phyloP scores from a whole-genome alignment of 1,284 basidiomycete species.

The Phylloboletellus chloephorus region DNA sequence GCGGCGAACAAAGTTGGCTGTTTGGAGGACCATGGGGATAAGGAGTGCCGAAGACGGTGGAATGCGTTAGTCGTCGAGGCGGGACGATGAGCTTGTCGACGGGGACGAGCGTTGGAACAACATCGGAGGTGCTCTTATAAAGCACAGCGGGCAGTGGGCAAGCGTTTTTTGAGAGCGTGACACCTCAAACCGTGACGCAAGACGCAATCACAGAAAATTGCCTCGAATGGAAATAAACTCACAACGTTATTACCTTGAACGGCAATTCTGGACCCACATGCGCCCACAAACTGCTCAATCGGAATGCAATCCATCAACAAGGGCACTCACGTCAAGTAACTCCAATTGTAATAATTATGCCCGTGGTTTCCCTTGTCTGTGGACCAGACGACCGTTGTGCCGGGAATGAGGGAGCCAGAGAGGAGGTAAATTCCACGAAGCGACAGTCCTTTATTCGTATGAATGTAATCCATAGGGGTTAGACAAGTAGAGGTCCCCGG shows the following conservation, averaged over 20 bases:
- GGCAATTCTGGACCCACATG: slow-evolving; percentile 32
- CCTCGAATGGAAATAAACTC: slow-evolving; percentile 13
- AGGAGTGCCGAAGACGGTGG: background rate
- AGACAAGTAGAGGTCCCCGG: no score
- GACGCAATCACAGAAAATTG: slow-evolving; percentile 30
- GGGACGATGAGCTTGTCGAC: slow-evolving; percentile 1
- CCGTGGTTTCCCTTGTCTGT: no score
- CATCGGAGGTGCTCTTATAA: slow-evolving; percentile 28
- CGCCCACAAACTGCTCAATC: slow-evolving; percentile 14
- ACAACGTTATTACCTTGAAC: slow-evolving; percentile 13
- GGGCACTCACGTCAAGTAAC: slow-evolving; percentile 2
- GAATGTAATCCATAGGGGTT: no score
- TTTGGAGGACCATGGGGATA: slow-evolving; percentile 16
- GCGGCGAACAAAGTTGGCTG: slow-evolving; percentile 6
- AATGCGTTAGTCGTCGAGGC: background rate
- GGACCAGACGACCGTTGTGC: no score
- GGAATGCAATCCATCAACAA: slow-evolving; percentile 27
- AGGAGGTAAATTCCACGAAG: no score
- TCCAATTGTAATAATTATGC: background rate
- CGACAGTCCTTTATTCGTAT: no score
- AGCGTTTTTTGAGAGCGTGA: slow-evolving; percentile 14
- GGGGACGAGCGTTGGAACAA: slow-evolving; percentile 3
- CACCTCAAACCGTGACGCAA: slow-evolving; percentile 26
- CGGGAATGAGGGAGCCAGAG: no score
- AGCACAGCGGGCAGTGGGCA: slow-evolving; percentile 8